Percentiles rank a stretch among this genome's conserved stretches.
Evolutionary conservation across 352 stramenopile species (phyloP).

Genomic region (Phytophthora crassamura): DNA sequence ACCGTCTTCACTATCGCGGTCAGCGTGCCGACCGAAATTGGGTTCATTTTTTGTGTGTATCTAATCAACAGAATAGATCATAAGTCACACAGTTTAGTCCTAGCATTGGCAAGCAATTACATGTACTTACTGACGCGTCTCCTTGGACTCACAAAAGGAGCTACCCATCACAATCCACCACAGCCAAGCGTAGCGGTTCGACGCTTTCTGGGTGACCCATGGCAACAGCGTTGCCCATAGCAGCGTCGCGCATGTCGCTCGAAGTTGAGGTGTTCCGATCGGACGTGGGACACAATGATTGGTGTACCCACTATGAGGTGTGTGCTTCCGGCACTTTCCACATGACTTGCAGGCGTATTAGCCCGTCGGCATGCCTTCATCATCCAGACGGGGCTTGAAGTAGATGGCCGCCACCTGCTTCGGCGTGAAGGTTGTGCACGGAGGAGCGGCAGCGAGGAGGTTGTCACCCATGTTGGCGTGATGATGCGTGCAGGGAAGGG

Average conservation of each 20-base stretch:
- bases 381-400: conserved; percentile 14
- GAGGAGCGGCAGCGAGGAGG: conserved; percentile 4
- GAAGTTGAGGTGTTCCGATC: conserved; percentile 2
- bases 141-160: conserved; percentile 11
- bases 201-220: conserved; percentile 14
- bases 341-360: conserved; percentile 6
- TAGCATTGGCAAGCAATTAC: not conserved
- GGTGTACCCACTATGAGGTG: conserved; percentile 5
- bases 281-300: conserved; percentile 17
- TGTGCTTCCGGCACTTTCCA: conserved; percentile 12
- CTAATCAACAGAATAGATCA: conserved; percentile 5
- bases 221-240: not conserved
- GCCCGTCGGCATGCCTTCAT: not conserved
- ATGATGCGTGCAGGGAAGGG: not conserved
- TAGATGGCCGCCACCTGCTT: conserved; percentile 6
- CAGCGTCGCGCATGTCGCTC: conserved; percentile 11
- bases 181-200: conserved; percentile 14
- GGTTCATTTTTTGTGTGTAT: conserved; percentile 7
- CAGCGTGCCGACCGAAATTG: not conserved
- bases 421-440: not conserved
- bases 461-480: conserved; percentile 4
- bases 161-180: conserved; percentile 13
- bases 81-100: not conserved
- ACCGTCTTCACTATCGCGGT: not conserved
- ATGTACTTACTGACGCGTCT: conserved; percentile 19